phyloP scores from a whole-genome alignment of 805 yeast species.

The Pichia californica region DNA sequence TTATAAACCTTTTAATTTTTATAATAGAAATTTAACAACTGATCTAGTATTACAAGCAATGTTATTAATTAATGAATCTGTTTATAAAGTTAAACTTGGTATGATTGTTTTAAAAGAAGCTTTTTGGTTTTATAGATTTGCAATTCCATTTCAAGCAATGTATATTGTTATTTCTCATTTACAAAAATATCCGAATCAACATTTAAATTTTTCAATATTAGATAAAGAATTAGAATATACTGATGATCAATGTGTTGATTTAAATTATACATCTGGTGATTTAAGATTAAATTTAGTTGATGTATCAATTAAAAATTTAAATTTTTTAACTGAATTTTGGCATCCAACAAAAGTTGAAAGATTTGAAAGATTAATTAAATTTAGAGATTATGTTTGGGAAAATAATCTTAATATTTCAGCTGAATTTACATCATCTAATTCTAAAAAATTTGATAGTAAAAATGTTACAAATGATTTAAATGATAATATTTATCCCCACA shows the following conservation, averaged over 20 bases:
- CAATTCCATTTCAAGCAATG: slow-evolving; percentile 23
- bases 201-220: slow-evolving; percentile 12
- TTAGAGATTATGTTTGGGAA: slow-evolving; percentile 8
- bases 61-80: slow-evolving; percentile 20
- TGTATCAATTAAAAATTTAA: slow-evolving; percentile 9
- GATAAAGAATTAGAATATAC: slow-evolving; percentile 13
- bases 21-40: slow-evolving; percentile 8
- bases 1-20: not conserved
- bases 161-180: slow-evolving; percentile 18
- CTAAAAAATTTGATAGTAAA: not conserved
- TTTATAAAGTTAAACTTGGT: slow-evolving; percentile 16
- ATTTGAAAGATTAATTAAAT: slow-evolving; percentile 14
- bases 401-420: too few species aligned
- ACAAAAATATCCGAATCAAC: slow-evolving; percentile 10
- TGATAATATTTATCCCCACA: too few species aligned
- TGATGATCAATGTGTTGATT: not conserved
- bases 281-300: slow-evolving; percentile 13
- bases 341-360: slow-evolving; percentile 13
- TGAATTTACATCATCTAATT: not conserved
- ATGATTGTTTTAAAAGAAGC: slow-evolving; percentile 6
- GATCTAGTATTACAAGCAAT: slow-evolving; percentile 18
- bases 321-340: slow-evolving; percentile 13
- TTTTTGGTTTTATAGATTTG: slow-evolving; percentile 19
- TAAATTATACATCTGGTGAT: slow-evolving; percentile 15
- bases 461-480: not conserved